Base-by-base conservation (phyloP, 345 rosid genomes). In the Odontarrhena argentea region DNA sequence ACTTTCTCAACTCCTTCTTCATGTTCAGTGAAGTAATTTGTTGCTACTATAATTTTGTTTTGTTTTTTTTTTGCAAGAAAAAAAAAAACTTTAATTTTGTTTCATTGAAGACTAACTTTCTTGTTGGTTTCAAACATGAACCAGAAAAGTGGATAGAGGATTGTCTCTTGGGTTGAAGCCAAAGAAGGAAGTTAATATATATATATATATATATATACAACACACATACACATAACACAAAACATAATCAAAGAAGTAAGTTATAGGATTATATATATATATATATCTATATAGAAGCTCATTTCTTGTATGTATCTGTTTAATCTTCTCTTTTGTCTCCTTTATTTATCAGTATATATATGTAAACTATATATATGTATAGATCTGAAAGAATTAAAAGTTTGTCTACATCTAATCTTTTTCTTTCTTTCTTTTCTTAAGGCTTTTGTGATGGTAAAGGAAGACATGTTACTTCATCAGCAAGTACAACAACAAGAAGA, bases 131-230 rank as follows among this genome's bases (percentile, higher is more conserved):
- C 37, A 70, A 74, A 45, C 71, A 55, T 50, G 68, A 75, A 73
- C 73, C 36, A 63, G 56, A 71, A 70, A 74, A 67, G 67, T 66
- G 59, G 70, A 76, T 77, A 60, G 52, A 76, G 66, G 66, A 76
- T 83, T 86, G 97, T 87, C 92, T 82, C 90, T 82, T 86, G 77
- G 76, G 81, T 80, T 80, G 78, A 82, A 75, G 81, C 90, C 95
- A 87, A 86, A 75, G 70, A 63, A 72, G 66, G 72, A 68, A 75
- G 65, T 72, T 75, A 63, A 72, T 63, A 75, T 67, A 74, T 30
- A 52, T 49, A 42, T 8, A 37, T 44, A 43, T 37, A 63, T 35
- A 70, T 18, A 18, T 18, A 18, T 18, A 18, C 22, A 18, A 18
- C 22, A 18, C 22, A 1, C 9, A 53, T 46, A 55, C 13, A 55